Evolutionary conservation across 148 eudicot species (phyloP).

Genomic region (Mesembryanthemum crystallinum): DNA sequence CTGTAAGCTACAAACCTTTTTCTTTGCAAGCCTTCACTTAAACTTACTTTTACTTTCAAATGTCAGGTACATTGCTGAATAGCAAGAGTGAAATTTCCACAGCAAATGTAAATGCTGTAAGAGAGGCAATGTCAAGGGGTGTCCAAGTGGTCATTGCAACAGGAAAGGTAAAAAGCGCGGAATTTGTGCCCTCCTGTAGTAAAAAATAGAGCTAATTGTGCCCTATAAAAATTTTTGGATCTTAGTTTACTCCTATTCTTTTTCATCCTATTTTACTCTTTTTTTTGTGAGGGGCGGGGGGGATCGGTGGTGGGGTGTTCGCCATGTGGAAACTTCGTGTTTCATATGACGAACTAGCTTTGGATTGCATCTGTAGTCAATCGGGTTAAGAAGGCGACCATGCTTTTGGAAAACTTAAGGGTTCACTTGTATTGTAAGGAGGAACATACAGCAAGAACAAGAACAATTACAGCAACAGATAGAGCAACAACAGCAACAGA

Average conservation of each 20-base stretch:
- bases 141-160: conserved; percentile 88
- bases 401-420: too few relatives aligned
- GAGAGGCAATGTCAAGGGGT: conserved; percentile 84
- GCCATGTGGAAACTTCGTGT: neutral
- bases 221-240: neutral
- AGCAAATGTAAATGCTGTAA: conserved; percentile 72
- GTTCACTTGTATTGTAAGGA: too few relatives aligned
- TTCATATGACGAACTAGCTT: neutral
- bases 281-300: neutral
- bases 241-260: neutral
- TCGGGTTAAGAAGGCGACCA: neutral
- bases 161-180: conserved; percentile 63
- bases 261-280: neutral
- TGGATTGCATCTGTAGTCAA: neutral
- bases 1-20: neutral
- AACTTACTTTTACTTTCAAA: conserved; percentile 5
- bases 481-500: too few relatives aligned
- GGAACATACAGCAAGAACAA: too few relatives aligned
- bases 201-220: neutral
- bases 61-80: conserved; percentile 78
- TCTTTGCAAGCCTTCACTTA: conserved; percentile 2
- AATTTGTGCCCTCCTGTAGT: neutral
- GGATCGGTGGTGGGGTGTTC: too few relatives aligned
- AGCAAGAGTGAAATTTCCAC: conserved; percentile 68
- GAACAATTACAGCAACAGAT: too few relatives aligned